Conservation (phyloP, 495 filamentous ascomycete genomes). For the Copromyces sp. region DNA sequence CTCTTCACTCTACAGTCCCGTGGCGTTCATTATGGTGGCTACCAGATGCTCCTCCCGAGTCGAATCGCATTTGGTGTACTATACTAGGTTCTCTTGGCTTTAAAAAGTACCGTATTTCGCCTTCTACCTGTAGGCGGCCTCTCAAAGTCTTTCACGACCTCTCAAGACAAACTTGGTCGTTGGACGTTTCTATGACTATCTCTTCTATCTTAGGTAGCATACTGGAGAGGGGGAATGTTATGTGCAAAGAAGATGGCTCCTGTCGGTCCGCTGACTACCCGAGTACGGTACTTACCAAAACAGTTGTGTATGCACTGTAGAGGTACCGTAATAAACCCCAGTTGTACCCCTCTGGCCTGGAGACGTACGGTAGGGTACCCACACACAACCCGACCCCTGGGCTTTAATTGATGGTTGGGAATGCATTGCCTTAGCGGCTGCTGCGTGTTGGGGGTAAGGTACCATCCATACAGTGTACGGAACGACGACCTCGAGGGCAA, state of each 20-base stretch:
- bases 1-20: background rate
- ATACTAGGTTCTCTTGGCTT: background rate
- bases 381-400: background rate
- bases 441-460: conserved; percentile 8
- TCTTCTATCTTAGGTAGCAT: background rate
- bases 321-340: background rate
- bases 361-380: background rate
- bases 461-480: background rate
- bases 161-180: background rate
- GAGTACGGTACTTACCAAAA: background rate
- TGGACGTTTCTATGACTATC: background rate
- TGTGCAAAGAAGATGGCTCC: background rate
- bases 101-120: background rate
- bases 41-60: background rate
- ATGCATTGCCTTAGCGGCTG: conserved; percentile 18
- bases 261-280: background rate
- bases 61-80: background rate
- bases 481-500: background rate
- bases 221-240: background rate
- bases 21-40: background rate
- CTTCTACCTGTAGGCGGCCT: background rate
- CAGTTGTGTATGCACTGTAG: background rate
- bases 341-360: background rate
- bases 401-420: conserved; percentile 11
- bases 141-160: background rate